A percentile compares a stretch with the other conserved stretches of the same genome.
These are phyloP conservation scores for Penicillium sp. DNA, from an alignment of 2,329 filamentous ascomycete species.

Conservation along the genomic window DNA sequence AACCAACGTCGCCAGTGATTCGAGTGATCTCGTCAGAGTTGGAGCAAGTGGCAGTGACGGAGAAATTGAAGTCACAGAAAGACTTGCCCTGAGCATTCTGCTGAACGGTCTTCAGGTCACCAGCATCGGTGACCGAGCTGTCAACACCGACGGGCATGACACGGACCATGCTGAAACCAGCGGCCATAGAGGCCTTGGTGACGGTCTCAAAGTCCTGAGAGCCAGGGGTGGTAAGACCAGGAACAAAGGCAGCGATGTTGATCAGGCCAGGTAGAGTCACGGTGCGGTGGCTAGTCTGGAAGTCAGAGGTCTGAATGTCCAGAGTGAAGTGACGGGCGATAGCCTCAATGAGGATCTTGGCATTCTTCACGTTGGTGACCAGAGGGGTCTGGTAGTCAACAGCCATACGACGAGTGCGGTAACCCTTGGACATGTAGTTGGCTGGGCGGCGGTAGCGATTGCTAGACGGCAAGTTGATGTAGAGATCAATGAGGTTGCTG, in stretches of 20 bases:
- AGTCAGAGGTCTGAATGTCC: slow-evolving; percentile 79
- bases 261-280: slow-evolving; percentile 71
- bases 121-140: slow-evolving; percentile 69
- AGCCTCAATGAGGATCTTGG: slow-evolving; percentile 93
- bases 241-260: slow-evolving; percentile 78
- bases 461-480: slow-evolving; percentile 98
- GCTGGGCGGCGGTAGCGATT: slow-evolving; percentile 95
- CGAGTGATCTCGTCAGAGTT: slow-evolving; percentile 74
- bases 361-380: slow-evolving; percentile 98
- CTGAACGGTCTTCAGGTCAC: slow-evolving; percentile 69
- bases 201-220: slow-evolving; percentile 69
- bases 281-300: slow-evolving; percentile 82
- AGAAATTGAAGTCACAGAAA: slow-evolving; percentile 78
- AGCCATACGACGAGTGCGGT: slow-evolving; percentile 94
- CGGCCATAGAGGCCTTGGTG: slow-evolving; percentile 70
- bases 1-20: slow-evolving; percentile 71
- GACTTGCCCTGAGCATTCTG: slow-evolving; percentile 66
- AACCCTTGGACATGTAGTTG: slow-evolving; percentile 98
- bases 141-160: slow-evolving; percentile 74
- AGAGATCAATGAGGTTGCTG: slow-evolving; percentile 96
- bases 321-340: slow-evolving; percentile 86
- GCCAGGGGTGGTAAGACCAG: slow-evolving; percentile 64
- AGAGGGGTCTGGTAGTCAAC: slow-evolving; percentile 96
- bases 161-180: slow-evolving; percentile 78
- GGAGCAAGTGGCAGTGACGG: slow-evolving; percentile 69